Base-by-base conservation (phyloP, 495 filamentous ascomycete genomes). In the Penicillium pulvis region DNA sequence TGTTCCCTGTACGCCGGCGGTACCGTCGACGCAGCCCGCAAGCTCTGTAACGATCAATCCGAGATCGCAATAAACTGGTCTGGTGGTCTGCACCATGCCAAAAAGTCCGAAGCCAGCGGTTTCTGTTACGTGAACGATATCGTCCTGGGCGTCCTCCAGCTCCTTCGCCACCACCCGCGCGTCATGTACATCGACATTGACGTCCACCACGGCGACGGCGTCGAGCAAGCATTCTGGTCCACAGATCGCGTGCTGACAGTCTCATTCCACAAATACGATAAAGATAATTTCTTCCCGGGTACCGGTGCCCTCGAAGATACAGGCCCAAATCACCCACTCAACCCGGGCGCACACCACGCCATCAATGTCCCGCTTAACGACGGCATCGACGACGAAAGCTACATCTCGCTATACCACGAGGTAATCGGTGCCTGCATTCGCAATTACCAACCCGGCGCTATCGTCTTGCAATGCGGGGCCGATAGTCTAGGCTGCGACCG, bases 41-140 rank as follows among this genome's bases (percentile, higher is more conserved):
- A 93, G 71, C 83, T 98, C 36, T 89, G 87, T 64, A 87, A 89
- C 66, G 79, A 87, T 36, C 90, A 97, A 74, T 89, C 91, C 24
- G 87, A 96, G 67, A 98, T 98, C 64, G 94, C 94, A 11, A 93
- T 98, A 77, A 97, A 96, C 72, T 98, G 94, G 94, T 93, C 92
- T n/a, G 94, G 94, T 19, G 94, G 94, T 4, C 79, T 98, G n/a
- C 94, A 98, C 69, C 94, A 98, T 72, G 94, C 94, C 26, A 96
- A 97, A 70, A 96, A 95, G 66, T 85, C 87, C 67, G 90, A 96
- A 72, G 94, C 95, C 17, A 90, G 86, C 50, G 94, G 94, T 6
- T 98, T 98, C 76, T 98, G 94, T 76, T 98, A 98, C 75, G 87
- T 97, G 66, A 98, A 98, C 71, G 94, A 98, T 73, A 98, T 98